Evolutionary conservation across 495 filamentous ascomycete genomes (phyloP), one percentile per base, ranked within the genome.

Genomic region (Xeromyces bisporus): DNA sequence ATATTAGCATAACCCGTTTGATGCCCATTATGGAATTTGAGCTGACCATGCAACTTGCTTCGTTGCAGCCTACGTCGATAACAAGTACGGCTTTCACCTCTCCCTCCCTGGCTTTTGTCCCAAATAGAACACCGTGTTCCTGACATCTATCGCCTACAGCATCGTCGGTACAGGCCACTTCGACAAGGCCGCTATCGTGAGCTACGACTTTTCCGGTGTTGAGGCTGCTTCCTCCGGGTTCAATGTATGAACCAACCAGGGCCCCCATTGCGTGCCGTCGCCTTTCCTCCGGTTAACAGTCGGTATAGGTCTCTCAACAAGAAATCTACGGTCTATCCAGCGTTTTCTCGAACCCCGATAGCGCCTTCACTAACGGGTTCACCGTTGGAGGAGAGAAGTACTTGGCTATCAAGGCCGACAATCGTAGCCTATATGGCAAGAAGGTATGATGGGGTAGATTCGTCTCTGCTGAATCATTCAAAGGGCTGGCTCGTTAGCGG

Each of bases 151-250:
- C n/a, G n/a, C n/a, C n/a, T 30, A 14, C 36, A 86, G 86, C 71
- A 71, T 96, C 41, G 69, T 96, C 47, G 81, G 69, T 59, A 74
- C 67, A 41, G 74, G 74, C 44, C 77, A 89, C 54, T 60, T 93
- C 56, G 79, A 89, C 65, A 75, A 80, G 60, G 89, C 73, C 44
- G 80, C 80, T 47, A 91, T 94, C 54, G 73, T 87, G 61, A 81
- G 75, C 57, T 60, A 55, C 36, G 74, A 77, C 38, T 82, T 85
- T 48, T 78, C 81, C 49, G 81, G 74, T 50, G 64, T 75, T 41
- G 93, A 86, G 82, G 86, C 86, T 34, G 47, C 61, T n/a, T 69
- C 73, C 13, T 11, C 66, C 12, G 69, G 62, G 37, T 91, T 91
- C 62, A 54, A 52, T 40, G 85, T 92, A 74, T 49, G 75, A 48